Base-by-base conservation (phyloP, 1,139 yeast genomes). In the Komagataea norvegica region DNA sequence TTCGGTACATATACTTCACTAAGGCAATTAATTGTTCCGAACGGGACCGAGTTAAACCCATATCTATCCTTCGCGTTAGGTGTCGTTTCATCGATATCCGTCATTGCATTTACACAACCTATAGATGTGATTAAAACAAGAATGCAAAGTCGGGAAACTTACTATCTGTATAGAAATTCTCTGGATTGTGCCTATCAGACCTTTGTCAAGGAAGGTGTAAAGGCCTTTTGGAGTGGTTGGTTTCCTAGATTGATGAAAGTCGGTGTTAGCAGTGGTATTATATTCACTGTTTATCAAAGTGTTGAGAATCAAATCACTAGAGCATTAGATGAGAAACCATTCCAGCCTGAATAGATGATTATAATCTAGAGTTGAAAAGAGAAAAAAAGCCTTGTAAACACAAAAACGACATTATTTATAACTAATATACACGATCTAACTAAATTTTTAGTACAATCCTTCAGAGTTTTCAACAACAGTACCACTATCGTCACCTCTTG, bases 91-190 rank as follows among this genome's bases (percentile, higher is more conserved):
- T 81, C 78, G 24, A 61, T 65, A 34, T 85, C 78, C 0, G 94
- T 87, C 19, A 85, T 87, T 5, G 74, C 76, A 0, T 67, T 77
- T 0, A 89, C 97, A 0, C 97, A 89, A 61, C 98, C 98, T 0
- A 65, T 91, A 16, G 98, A 91, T 62, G 88, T 88, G 5, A 65
- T 89, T 36, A 91, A 91, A 61, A 79, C 96, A 1, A 76, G 95
- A 56, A 77, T 88, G 76, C 96, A 89, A 60, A 77, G 88, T 59
- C 77, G 79, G 46, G 76, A 82, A 42, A 52, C 80, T 10, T 68
- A 74, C 43, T 60, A 69, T 23, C 56, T 77, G 4, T 84, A 83
- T 57, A 74, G 74, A 36, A 89, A 85, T 57, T 69, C 87, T 8
- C 62, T 87, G 48, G 67, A 79, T 29, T 83, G 96, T 41, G 81